A percentile compares a stretch with the other conserved stretches of the same genome.
These are phyloP conservation scores for Candida railenensis DNA, from an alignment of 805 yeast species.

Conservation along the genomic window DNA sequence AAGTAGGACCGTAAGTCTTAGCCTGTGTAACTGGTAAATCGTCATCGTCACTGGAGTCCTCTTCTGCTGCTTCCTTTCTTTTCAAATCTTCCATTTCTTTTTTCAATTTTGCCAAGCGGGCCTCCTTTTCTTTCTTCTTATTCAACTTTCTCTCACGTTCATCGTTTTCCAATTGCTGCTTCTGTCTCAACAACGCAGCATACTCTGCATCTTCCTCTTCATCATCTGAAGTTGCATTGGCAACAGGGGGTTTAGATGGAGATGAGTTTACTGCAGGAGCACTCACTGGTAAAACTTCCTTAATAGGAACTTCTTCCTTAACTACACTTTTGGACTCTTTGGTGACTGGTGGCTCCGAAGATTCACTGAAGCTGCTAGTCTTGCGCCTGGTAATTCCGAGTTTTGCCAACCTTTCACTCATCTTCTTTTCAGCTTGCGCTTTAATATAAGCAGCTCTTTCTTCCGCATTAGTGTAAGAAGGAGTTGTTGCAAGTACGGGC, in stretches of 20 bases:
- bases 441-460: constrained; percentile 79
- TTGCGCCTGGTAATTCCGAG: constrained; percentile 61
- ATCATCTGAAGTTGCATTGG: constrained; percentile 8
- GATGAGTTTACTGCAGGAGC: background rate
- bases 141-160: constrained; percentile 44
- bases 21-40: constrained; percentile 20
- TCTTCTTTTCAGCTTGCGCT: constrained; percentile 70
- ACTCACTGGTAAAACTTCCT: background rate
- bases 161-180: constrained; percentile 43
- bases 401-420: constrained; percentile 83
- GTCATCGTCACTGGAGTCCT: constrained; percentile 35
- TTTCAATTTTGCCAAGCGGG: constrained; percentile 54
- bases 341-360: background rate
- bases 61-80: constrained; percentile 21
- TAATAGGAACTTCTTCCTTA: background rate
- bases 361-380: constrained; percentile 3
- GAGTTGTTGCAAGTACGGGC: constrained; percentile 12
- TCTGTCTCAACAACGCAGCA: constrained; percentile 46
- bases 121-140: constrained; percentile 60
- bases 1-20: constrained; percentile 18
- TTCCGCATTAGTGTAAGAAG: constrained; percentile 47
- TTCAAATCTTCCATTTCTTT: constrained; percentile 58
- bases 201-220: constrained; percentile 47
- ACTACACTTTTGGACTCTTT: background rate
- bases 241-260: background rate